A percentile compares a stretch with the other conserved stretches of the same genome.
phyloP scores from a whole-genome alignment of 257 asterid genomes.

The Agastache rugosa region DNA sequence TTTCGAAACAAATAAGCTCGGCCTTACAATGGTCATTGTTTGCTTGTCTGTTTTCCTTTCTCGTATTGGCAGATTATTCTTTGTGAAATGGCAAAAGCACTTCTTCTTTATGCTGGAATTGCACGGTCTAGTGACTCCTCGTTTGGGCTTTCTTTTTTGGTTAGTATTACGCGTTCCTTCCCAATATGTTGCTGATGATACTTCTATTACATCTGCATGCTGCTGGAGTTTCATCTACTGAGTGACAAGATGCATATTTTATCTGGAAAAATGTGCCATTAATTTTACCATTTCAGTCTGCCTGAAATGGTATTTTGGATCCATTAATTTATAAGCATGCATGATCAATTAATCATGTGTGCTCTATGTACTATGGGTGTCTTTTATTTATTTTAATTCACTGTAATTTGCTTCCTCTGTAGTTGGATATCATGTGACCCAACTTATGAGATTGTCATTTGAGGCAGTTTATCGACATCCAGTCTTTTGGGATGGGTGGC shows the following conservation, averaged over 20 bases:
- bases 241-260: background rate
- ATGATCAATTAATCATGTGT: background rate
- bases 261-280: constrained; percentile 10
- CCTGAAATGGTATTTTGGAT: constrained; percentile 6
- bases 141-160: constrained; percentile 58
- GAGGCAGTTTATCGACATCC: background rate
- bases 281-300: background rate
- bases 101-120: constrained; percentile 48
- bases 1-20: background rate
- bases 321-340: background rate
- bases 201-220: background rate
- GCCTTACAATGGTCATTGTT: background rate
- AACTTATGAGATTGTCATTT: background rate
- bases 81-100: constrained; percentile 51
- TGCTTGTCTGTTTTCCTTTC: constrained; percentile 9
- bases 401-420: background rate
- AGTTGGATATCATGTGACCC: background rate
- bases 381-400: background rate
- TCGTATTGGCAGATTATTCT: constrained; percentile 58
- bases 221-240: background rate
- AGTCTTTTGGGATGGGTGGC: constrained; percentile 6
- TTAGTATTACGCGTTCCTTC: constrained; percentile 41
- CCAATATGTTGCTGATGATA: background rate
- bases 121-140: constrained; percentile 41
- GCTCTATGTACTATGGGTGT: background rate